Evolutionary conservation across 768 basidiomycete species (phyloP), one percentile per base, ranked within the genome.

Genomic region (Boletus rubroflammeus): DNA sequence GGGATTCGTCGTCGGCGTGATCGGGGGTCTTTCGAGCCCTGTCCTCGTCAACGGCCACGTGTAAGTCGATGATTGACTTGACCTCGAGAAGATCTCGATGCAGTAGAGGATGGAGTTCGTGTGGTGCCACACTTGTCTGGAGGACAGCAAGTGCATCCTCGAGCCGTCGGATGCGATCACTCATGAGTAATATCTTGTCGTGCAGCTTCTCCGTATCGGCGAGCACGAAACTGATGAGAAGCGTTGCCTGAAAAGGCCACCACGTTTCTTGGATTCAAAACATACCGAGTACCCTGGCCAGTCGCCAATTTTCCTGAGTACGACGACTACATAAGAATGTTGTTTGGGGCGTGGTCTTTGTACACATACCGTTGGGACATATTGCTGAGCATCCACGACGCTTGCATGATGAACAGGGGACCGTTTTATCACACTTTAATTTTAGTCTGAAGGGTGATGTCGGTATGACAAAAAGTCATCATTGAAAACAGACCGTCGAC

Each of bases 371-470:
- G 61, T 88, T 88, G 3, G 86, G 87, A 70, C 88, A 90, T 50
- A 90, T 90, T 11, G 84, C 83, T 6, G 84, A 81, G 62, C 88
- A 90, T 28, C 88, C 88, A 60, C 88, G 75, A 39, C 88, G 81
- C 64, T 83, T 87, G 67, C 88, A 85, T 6, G 76, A 79, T 1
- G 76, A 72, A 58, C 78, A 78, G 1, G 76, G 76, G 13, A 78
- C 80, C 3, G 80, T 86, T 69, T 89, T 90, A 71, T 89, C 85
- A 68, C 88, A 90, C 68, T 85, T 86, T 41, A 87, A 66, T 64
- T 87, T 86, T 38, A 88, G 75, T 28, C 85, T 85, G 60, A 19
- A 7, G 17, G 11, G 14, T 3, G 21, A 36, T n/a, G 44, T 57
- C 28, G 28, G 26, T 39, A 43, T 29, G 45, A 43, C 8, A 35